Base-by-base conservation (phyloP, 805 yeast species). In the Lachancea sp. region DNA sequence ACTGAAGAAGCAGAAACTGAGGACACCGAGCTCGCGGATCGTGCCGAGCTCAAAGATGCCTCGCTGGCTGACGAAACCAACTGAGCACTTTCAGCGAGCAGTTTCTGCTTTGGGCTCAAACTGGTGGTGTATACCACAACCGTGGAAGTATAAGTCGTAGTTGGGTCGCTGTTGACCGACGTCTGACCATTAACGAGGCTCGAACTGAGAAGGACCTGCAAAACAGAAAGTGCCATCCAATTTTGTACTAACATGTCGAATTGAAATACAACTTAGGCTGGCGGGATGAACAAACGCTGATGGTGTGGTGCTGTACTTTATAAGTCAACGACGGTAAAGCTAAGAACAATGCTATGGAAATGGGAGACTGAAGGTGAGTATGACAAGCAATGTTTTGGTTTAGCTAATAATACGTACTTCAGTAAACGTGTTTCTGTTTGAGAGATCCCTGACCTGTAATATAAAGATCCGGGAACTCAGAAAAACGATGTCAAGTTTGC, bases 51-150 rank as follows among this genome's bases (percentile, higher is more conserved):
- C 8, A 8, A 9, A 28, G 30, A 28, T n/a, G 35, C 26, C 21
- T 51, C 46, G 21, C 47, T 48, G 19, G 48, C 52, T 23, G 48
- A 45, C 11, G 45, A 45, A 21, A 46, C 47, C 13, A 45, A 45
- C 16, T 54, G 47, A 16, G 61, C 48, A 12, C 46, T 37, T 4
- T 25, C 56, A 32, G 49, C 45, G 34, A 51, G 53, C 13, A 33
- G 26, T 20, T 15, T 11, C 28, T 42, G 42, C 20, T 38, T 38
- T 18, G 42, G 34, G 12, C 40, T 29, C 18, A 17, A 35, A 9
- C 30, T 29, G 7, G 46, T 42, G 11, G 46, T 38, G 40, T 38
- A 38, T 4, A 38, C 29, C 23, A 36, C 13, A 19, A 42, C 34
- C 20, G 46, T 42, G 9, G 46, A 42, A 11, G 46, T 42, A 30